These are phyloP conservation scores for Leptomonas pyrrhocoris DNA, from an alignment of 208 protist genomes.

Conservation along the genomic window DNA sequence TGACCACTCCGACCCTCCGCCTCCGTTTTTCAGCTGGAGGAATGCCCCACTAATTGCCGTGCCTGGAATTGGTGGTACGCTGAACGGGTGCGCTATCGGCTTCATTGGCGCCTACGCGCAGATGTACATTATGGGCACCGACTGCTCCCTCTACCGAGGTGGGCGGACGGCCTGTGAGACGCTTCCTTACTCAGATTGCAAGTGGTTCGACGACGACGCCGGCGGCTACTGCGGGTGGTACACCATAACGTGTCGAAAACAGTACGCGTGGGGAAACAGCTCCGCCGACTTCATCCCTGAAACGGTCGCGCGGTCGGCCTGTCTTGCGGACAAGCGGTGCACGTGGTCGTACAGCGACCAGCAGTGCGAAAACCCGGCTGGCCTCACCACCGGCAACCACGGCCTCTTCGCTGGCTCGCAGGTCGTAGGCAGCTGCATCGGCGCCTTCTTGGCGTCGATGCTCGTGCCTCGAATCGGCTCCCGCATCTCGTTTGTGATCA, in stretches of 20 bases:
- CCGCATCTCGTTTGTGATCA: conserved; percentile 45
- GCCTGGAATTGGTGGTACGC: conserved; percentile 10
- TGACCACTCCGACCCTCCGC: neutral
- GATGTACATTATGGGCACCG: conserved; percentile 21
- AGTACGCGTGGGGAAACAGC: conserved; percentile 24
- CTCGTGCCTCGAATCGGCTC: conserved; percentile 38
- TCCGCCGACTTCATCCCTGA: conserved; percentile 2
- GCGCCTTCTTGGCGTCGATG: conserved; percentile 36
- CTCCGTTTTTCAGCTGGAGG: conserved; percentile 12
- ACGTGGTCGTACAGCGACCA: conserved; percentile 45
- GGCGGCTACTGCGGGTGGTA: conserved; percentile 43
- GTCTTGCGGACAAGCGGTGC: conserved; percentile 42
- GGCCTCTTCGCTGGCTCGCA: conserved; percentile 61
- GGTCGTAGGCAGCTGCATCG: conserved; percentile 57
- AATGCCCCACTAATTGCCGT: conserved; percentile 27
- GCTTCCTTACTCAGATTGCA: conserved; percentile 52
- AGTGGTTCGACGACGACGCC: conserved; percentile 33
- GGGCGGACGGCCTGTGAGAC: conserved; percentile 38
- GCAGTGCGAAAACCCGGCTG: conserved; percentile 52
- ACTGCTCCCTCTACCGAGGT: conserved; percentile 61
- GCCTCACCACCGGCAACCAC: conserved; percentile 34
- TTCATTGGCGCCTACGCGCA: neutral
- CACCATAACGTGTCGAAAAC: conserved; percentile 31
- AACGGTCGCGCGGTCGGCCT: conserved; percentile 17
- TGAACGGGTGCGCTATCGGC: conserved; percentile 2